These are phyloP conservation scores for Dioscorea dumetorum DNA, from an alignment of 106 monocot species.

Conservation along the genomic window DNA sequence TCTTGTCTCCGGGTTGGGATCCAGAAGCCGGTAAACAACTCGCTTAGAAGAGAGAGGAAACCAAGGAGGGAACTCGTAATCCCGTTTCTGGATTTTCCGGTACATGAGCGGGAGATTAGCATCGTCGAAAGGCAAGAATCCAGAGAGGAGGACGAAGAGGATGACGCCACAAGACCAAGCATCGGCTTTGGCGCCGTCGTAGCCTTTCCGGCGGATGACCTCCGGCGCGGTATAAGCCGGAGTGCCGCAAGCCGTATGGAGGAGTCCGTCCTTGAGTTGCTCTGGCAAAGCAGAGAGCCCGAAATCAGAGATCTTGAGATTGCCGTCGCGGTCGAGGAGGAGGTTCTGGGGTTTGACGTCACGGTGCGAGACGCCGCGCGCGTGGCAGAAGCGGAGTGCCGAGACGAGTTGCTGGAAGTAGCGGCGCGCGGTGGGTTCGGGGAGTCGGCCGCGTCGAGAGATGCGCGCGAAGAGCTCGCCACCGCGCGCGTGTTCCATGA, in stretches of 20 bases:
- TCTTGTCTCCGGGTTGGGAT: slow-evolving; percentile 45
- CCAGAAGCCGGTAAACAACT: slow-evolving; percentile 37
- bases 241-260: slow-evolving; percentile 66
- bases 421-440: slow-evolving; percentile 23
- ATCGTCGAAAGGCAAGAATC: slow-evolving; percentile 47
- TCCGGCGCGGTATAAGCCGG: slow-evolving; percentile 79
- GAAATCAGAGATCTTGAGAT: slow-evolving; percentile 69
- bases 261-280: slow-evolving; percentile 36
- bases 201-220: slow-evolving; percentile 28
- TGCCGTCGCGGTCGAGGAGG: slow-evolving; percentile 51
- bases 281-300: slow-evolving; percentile 64
- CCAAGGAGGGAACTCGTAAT: slow-evolving; percentile 41
- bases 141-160: slow-evolving; percentile 43
- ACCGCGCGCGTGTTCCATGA: slow-evolving; percentile 40
- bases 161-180: slow-evolving; percentile 64
- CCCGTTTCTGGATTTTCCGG: slow-evolving; percentile 23
- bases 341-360: slow-evolving; percentile 88
- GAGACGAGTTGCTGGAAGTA: slow-evolving; percentile 77
- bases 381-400: slow-evolving; percentile 76
- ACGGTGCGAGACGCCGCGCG: slow-evolving; percentile 70
- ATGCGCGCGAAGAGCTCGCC: slow-evolving; percentile 36
- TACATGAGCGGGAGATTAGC: slow-evolving; percentile 43
- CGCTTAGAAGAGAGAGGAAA: slow-evolving; percentile 28
- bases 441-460: slow-evolving; percentile 22
- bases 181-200: slow-evolving; percentile 54